These are phyloP conservation scores for Maudiozyma bulderi DNA, from an alignment of 805 yeast species.

Conservation along the genomic window DNA sequence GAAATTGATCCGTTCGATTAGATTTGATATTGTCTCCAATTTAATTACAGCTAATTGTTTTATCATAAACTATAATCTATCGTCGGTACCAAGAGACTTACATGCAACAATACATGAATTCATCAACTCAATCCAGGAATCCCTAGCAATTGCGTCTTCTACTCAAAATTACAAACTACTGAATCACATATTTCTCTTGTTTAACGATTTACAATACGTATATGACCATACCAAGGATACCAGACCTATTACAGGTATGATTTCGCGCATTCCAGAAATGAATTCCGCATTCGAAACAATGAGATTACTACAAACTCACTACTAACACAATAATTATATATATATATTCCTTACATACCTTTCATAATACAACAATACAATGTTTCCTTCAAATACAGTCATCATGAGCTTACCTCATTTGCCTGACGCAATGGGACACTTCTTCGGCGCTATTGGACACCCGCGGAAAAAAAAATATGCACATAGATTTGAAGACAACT, in stretches of 20 bases:
- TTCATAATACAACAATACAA: too few species aligned
- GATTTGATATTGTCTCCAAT: conserved; percentile 43
- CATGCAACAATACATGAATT: background rate
- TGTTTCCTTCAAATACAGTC: too few species aligned
- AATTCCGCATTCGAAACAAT: background rate
- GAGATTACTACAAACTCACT: background rate
- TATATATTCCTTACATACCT: background rate
- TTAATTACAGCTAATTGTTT: conserved; percentile 60
- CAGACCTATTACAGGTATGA: background rate
- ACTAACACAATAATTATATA: background rate
- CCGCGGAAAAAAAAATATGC: too few species aligned
- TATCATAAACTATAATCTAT: conserved; percentile 51
- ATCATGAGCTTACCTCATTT: too few species aligned
- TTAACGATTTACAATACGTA: background rate
- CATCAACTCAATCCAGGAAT: background rate
- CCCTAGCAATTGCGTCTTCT: background rate
- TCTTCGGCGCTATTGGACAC: too few species aligned
- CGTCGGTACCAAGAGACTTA: conserved; percentile 10
- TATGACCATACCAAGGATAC: background rate
- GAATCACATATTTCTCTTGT: background rate
- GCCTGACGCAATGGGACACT: too few species aligned
- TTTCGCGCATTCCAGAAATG: background rate
- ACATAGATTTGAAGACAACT: too few species aligned
- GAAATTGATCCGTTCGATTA: conserved; percentile 9
- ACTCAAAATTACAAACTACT: background rate